Evolutionary conservation across 352 stramenopile genomes (phyloP).

Genomic region (Phytophthora foliorum): DNA sequence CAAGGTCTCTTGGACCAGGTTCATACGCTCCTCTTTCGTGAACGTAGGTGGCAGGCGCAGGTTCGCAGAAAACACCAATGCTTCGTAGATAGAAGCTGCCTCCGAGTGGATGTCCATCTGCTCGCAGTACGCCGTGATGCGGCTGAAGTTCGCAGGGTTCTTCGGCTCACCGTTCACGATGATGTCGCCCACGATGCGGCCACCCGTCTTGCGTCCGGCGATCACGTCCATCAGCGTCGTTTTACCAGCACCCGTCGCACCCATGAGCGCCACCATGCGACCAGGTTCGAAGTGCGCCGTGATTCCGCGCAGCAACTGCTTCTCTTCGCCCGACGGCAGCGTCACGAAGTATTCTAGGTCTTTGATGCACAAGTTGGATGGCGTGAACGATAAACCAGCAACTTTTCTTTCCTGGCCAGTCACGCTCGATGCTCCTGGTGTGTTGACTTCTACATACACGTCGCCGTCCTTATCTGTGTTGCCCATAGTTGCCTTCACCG

Average conservation of each 20-base stretch:
- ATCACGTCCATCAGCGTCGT: slow-evolving; percentile 78
- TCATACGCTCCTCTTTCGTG: slow-evolving; percentile 53
- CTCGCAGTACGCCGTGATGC: slow-evolving; percentile 93
- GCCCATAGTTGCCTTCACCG: slow-evolving; percentile 42
- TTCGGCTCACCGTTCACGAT: slow-evolving; percentile 90
- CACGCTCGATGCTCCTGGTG: slow-evolving; percentile 19
- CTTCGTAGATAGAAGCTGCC: slow-evolving; percentile 90
- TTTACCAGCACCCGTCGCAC: slow-evolving; percentile 70
- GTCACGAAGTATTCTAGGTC: slow-evolving; percentile 70
- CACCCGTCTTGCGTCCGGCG: slow-evolving; percentile 66
- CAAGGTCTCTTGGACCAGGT: slow-evolving; percentile 62
- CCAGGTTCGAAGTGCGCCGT: slow-evolving; percentile 65
- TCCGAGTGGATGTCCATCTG: slow-evolving; percentile 92
- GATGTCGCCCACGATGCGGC: slow-evolving; percentile 84
- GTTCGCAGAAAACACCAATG: slow-evolving; percentile 91
- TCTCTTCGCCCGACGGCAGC: slow-evolving; percentile 64
- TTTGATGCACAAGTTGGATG: slow-evolving; percentile 58
- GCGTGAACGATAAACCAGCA: slow-evolving; percentile 51
- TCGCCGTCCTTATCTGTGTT: slow-evolving; percentile 30
- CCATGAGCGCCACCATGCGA: slow-evolving; percentile 82
- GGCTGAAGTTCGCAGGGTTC: slow-evolving; percentile 80
- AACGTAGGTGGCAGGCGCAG: slow-evolving; percentile 78
- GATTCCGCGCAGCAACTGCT: slow-evolving; percentile 53
- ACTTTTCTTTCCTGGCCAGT: slow-evolving; percentile 17
- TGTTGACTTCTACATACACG: slow-evolving; percentile 53